Conservation (phyloP, 352 stramenopile genomes). For the Elongisporangium prolatum region DNA sequence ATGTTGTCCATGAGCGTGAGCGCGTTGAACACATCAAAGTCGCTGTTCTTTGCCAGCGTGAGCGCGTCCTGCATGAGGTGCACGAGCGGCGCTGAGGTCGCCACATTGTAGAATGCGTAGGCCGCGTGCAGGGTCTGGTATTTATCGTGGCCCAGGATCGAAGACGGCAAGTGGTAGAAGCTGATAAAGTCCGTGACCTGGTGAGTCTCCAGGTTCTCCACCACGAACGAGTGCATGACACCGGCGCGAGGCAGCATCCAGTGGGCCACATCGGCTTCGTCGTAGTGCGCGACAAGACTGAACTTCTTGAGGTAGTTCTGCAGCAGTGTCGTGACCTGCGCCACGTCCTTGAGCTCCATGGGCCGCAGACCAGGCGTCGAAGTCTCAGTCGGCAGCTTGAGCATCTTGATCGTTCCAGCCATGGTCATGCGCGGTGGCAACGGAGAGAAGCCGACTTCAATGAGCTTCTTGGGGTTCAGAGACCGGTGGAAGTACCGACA, state of each 20-base stretch:
- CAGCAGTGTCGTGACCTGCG: slow-evolving; percentile 52
- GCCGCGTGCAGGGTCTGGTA: slow-evolving; percentile 95
- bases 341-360: slow-evolving; percentile 67
- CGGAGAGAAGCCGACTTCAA: slow-evolving; percentile 97
- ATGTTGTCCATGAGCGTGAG: slow-evolving; percentile 67
- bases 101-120: slow-evolving; percentile 99
- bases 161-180: slow-evolving; percentile 98
- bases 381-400: slow-evolving; percentile 76
- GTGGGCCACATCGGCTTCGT: slow-evolving; percentile 93
- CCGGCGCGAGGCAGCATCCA: slow-evolving; percentile 95
- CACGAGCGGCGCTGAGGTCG: slow-evolving; percentile 42
- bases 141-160: slow-evolving; percentile 93
- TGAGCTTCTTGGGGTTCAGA: slow-evolving; percentile 99
- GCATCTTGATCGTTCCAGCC: slow-evolving; percentile 90
- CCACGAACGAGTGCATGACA: slow-evolving; percentile 95
- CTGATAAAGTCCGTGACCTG: slow-evolving; percentile 94
- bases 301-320: slow-evolving; percentile 68
- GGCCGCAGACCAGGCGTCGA: slow-evolving; percentile 41
- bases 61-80: slow-evolving; percentile 53
- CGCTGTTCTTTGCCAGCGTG: slow-evolving; percentile 53
- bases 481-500: slow-evolving; percentile 98
- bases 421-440: slow-evolving; percentile 96
- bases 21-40: slow-evolving; percentile 73
- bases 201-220: slow-evolving; percentile 66
- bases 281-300: slow-evolving; percentile 87